A percentile compares a stretch with the other conserved stretches of the same genome.
These are phyloP conservation scores for Incumbomyces lentus DNA, from an alignment of 2,329 filamentous ascomycete genomes.

Conservation along the genomic window DNA sequence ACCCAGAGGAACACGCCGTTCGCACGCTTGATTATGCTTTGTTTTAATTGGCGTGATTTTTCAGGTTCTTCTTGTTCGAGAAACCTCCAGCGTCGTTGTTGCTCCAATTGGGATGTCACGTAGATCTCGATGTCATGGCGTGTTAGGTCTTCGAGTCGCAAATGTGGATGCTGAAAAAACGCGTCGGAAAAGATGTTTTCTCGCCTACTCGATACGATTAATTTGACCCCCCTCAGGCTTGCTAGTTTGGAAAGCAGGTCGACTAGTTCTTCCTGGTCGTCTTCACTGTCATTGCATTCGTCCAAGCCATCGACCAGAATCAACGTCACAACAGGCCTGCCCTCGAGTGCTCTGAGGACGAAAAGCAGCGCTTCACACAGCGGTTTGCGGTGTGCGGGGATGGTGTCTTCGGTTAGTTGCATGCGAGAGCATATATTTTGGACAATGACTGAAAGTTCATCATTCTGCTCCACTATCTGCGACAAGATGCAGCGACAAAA, in stretches of 20 bases:
- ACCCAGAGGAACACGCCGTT: conserved; percentile 39
- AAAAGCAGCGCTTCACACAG: not conserved
- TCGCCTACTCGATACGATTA: conserved; percentile 9
- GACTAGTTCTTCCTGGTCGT: conserved; percentile 7
- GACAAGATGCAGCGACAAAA: conserved; percentile 4
- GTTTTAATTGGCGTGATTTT: not conserved
- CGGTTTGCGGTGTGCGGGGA: not conserved
- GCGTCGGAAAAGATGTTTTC: conserved; percentile 10
- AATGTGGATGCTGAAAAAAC: conserved; percentile 6
- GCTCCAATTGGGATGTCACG: conserved; percentile 1
- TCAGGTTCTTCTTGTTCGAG: not conserved
- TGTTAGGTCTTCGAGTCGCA: conserved; percentile 10
- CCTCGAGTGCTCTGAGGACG: not conserved
- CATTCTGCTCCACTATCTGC: conserved; percentile 1
- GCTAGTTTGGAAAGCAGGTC: conserved; percentile 4
- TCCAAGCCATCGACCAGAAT: conserved; percentile 8
- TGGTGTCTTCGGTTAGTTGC: not conserved
- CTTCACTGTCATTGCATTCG: conserved; percentile 3
- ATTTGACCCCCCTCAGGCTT: not conserved
- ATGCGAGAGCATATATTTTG: not conserved
- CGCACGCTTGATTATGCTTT: conserved; percentile 27
- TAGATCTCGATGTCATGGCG: conserved; percentile 6
- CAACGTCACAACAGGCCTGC: not conserved
- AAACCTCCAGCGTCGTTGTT: not conserved
- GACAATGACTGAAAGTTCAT: not conserved